Percentiles rank a stretch among this genome's conserved stretches.
phyloP scores from a whole-genome alignment of 257 asterid species.

The Solanum peruvianum region DNA sequence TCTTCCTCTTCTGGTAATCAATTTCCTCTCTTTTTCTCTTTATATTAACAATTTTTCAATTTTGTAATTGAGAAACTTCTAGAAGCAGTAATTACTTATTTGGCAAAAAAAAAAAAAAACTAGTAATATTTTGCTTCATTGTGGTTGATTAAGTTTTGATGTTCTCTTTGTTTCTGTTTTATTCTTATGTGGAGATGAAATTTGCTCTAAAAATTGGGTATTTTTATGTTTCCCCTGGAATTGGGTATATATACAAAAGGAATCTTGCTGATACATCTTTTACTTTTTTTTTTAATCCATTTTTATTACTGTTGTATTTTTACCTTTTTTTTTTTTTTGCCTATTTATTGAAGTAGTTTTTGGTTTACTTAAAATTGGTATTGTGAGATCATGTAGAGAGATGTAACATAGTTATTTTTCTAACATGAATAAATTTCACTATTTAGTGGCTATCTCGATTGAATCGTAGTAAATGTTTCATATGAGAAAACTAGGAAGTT shows the following conservation, averaged over 20 bases:
- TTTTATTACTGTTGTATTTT: background rate
- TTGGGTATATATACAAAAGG: background rate
- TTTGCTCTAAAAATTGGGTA: background rate
- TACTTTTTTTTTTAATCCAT: background rate
- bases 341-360: background rate
- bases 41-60: background rate
- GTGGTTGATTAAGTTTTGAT: background rate
- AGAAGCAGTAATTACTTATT: background rate
- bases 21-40: background rate
- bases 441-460: background rate
- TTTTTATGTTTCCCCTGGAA: background rate
- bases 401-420: background rate
- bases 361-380: background rate
- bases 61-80: background rate
- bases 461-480: background rate
- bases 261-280: background rate
- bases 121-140: background rate
- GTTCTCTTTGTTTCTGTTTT: background rate
- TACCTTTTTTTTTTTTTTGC: background rate
- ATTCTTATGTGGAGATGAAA: background rate
- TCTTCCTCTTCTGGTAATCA: slow-evolving; percentile 18
- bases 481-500: background rate
- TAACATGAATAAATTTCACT: background rate
- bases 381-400: background rate
- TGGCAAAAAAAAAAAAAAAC: background rate